Evolutionary conservation across 225 moss, liverwort and hornwort species (phyloP).

Genomic region (Straminergon stramineum): DNA sequence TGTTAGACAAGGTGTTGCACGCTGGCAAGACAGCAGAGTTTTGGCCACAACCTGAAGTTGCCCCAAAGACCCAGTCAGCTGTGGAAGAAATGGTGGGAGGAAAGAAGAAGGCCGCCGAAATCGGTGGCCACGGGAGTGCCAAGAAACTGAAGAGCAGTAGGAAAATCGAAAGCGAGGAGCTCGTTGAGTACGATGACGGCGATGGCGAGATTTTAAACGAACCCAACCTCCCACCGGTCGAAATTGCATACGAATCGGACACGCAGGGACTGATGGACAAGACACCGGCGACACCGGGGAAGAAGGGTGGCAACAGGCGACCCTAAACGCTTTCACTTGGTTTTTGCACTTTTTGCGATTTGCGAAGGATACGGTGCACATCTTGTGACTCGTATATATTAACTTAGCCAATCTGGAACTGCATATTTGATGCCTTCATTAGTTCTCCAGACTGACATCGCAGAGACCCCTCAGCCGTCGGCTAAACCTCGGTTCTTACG

Average conservation of each 20-base stretch:
- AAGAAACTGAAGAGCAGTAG: neutral
- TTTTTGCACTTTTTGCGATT: neutral
- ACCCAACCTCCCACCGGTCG: neutral
- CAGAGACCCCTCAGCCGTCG: neutral
- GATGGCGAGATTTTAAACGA: conserved; percentile 18
- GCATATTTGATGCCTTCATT: neutral
- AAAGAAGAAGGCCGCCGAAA: conserved; percentile 12
- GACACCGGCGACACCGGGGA: conserved; percentile 1
- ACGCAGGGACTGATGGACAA: conserved; percentile 11
- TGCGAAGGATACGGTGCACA: neutral
- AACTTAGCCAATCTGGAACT: neutral
- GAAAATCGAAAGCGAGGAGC: neutral
- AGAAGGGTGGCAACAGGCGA: neutral
- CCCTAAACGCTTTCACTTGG: neutral
- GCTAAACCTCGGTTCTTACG: neutral
- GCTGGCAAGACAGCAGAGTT: conserved; percentile 44
- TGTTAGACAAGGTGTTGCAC: conserved; percentile 26
- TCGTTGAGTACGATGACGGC: conserved; percentile 14
- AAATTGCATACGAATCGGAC: neutral
- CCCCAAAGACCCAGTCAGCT: neutral
- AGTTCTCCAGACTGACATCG: neutral
- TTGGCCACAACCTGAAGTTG: conserved; percentile 15
- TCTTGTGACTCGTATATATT: conserved; percentile 7
- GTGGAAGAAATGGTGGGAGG: neutral
- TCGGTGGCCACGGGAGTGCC: neutral